Conservation (phyloP, 1,284 basidiomycete species). For the Papiliotrema flavescens region DNA sequence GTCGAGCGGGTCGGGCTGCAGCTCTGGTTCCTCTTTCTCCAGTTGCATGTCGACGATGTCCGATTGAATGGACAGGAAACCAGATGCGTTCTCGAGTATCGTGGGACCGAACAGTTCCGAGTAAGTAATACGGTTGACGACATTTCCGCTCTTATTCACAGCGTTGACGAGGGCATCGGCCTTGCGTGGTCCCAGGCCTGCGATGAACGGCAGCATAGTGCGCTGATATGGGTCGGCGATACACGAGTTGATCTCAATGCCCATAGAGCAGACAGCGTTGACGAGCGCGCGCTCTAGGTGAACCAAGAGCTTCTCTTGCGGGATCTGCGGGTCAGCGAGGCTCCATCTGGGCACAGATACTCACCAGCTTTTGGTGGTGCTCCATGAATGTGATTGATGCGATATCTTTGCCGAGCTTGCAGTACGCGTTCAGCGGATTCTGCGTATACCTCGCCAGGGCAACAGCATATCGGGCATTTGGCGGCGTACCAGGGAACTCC, state of each 20-base stretch:
- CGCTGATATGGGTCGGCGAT: conserved; percentile 83
- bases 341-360: conserved; percentile 23
- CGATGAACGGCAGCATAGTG: conserved; percentile 81
- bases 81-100: conserved; percentile 84
- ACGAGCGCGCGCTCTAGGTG: conserved; percentile 85
- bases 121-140: conserved; percentile 82
- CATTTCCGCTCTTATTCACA: conserved; percentile 69
- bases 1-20: conserved; percentile 82
- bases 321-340: conserved; percentile 56
- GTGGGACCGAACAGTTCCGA: conserved; percentile 71
- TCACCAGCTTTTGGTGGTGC: conserved; percentile 79
- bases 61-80: conserved; percentile 80
- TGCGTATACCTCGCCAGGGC: conserved; percentile 91
- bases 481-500: conserved; percentile 78
- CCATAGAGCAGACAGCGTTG: conserved; percentile 84
- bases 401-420: conserved; percentile 77
- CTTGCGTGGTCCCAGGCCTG: conserved; percentile 93
- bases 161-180: conserved; percentile 80
- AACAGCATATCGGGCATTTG: conserved; percentile 88
- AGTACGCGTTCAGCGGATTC: conserved; percentile 90
- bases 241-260: conserved; percentile 93
- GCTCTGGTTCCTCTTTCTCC: conserved; percentile 57
- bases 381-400: conserved; percentile 75
- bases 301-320: conserved; percentile 74
- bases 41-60: conserved; percentile 58